Percentiles rank a stretch among this genome's conserved stretches.
These are phyloP conservation scores for Medicago ruthenica DNA, from an alignment of 306 rosid genomes.

Conservation along the genomic window DNA sequence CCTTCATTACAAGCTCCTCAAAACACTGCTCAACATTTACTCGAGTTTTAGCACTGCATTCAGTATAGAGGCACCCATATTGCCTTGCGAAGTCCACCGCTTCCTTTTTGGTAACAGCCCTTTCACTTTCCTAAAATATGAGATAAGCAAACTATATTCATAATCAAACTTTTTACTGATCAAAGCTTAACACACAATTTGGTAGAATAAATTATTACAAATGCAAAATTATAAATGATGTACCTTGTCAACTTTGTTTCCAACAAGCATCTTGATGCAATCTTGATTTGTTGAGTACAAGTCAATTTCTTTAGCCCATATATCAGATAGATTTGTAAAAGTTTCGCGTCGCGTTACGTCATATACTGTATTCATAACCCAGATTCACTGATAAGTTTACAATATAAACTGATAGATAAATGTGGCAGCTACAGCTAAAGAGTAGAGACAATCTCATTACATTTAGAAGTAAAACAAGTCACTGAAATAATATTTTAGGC, in stretches of 20 bases:
- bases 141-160: not conserved
- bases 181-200: not conserved
- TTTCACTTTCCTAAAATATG: conserved; percentile 70
- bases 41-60: conserved; percentile 86
- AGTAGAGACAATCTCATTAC: not conserved
- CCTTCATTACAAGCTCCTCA: conserved; percentile 84
- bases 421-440: not conserved
- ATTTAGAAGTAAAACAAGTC: conserved; percentile 10
- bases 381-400: conserved; percentile 30
- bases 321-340: conserved; percentile 79
- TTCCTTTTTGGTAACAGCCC: conserved; percentile 74
- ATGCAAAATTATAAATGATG: conserved; percentile 20
- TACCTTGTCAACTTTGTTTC: conserved; percentile 84
- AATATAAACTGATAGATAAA: conserved; percentile 25
- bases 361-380: conserved; percentile 58
- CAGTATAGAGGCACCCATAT: conserved; percentile 73
- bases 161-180: not conserved
- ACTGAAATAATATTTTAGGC: not conserved
- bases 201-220: conserved; percentile 1
- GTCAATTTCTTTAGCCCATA: conserved; percentile 88
- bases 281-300: conserved; percentile 78
- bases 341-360: conserved; percentile 75
- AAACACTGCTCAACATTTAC: conserved; percentile 76
- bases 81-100: conserved; percentile 78
- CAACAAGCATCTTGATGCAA: conserved; percentile 85